Conservation (phyloP, 2,329 filamentous ascomycete genomes). For the Hymenoscyphus salicellus region DNA sequence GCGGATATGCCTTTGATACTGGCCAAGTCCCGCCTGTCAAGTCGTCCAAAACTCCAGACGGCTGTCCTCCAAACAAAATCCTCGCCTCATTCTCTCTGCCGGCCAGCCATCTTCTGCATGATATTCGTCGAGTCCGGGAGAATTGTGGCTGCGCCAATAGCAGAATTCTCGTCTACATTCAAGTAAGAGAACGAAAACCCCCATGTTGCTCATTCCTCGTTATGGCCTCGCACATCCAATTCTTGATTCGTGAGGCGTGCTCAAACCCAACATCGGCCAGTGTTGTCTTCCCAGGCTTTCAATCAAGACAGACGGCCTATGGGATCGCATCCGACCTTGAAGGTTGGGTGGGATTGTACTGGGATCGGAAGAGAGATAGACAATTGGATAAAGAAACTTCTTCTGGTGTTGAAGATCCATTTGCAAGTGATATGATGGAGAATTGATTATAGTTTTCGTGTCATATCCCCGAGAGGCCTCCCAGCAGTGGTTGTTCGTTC, state of each 20-base stretch:
- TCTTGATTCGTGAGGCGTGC: constrained; percentile 1
- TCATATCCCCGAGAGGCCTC: not conserved
- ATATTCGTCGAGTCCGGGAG: constrained; percentile 2
- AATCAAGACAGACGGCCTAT: not conserved
- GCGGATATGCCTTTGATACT: not conserved
- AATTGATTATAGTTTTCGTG: not conserved
- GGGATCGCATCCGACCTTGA: not conserved
- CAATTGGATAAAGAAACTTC: not conserved
- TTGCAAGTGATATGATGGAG: not conserved
- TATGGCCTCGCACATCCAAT: not conserved
- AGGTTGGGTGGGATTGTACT: not conserved
- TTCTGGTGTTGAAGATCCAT: not conserved
- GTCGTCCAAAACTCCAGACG: not conserved
- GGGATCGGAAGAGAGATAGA: not conserved
- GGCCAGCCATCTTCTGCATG: not conserved
- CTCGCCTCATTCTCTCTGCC: constrained; percentile 1
- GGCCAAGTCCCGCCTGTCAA: not conserved
- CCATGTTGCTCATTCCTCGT: not conserved
- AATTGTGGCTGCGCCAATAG: constrained; percentile 1
- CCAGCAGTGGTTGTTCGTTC: not conserved
- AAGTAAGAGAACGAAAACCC: not conserved
- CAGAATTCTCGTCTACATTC: not conserved
- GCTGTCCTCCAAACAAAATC: constrained; percentile 1
- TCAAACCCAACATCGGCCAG: constrained; percentile 1
- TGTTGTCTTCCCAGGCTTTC: constrained; percentile 1